A percentile compares a stretch with the other conserved stretches of the same genome.
Conservation (phyloP, 2,329 filamentous ascomycete genomes). For the Dactylellina leptospora region DNA sequence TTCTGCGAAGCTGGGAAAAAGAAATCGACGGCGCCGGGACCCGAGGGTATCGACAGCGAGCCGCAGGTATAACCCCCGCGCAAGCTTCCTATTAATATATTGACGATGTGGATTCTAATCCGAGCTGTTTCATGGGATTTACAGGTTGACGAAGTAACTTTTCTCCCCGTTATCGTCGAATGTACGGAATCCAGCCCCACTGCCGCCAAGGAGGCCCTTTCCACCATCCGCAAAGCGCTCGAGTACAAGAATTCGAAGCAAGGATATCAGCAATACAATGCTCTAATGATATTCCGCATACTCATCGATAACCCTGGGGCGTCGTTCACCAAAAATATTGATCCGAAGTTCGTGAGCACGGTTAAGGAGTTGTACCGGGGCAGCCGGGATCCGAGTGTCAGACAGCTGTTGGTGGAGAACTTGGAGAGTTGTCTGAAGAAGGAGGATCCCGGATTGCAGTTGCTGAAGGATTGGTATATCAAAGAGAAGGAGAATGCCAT, state of each 20-base stretch:
- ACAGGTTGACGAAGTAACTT: slow-evolving; percentile 87
- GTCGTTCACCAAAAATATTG: slow-evolving; percentile 89
- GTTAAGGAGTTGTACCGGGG: slow-evolving; percentile 78
- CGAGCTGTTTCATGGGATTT: not conserved
- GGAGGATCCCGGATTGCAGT: slow-evolving; percentile 75
- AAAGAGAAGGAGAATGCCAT: slow-evolving; percentile 55
- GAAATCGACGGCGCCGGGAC: slow-evolving; percentile 62
- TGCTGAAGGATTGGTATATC: slow-evolving; percentile 54
- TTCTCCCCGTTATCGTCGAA: slow-evolving; percentile 92
- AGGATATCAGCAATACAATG: slow-evolving; percentile 87
- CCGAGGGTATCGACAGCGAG: slow-evolving; percentile 44
- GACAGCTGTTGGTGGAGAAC: slow-evolving; percentile 87
- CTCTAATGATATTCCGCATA: slow-evolving; percentile 93
- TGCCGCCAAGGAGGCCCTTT: slow-evolving; percentile 82
- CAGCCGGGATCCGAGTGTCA: slow-evolving; percentile 77
- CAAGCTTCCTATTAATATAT: too few species aligned
- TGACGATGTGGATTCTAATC: too few species aligned
- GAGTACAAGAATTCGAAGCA: slow-evolving; percentile 69
- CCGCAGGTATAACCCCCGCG: slow-evolving; percentile 31
- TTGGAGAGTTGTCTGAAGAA: slow-evolving; percentile 72
- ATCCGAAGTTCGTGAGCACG: slow-evolving; percentile 80
- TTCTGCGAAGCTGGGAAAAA: slow-evolving; percentile 75
- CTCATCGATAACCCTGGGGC: slow-evolving; percentile 88
- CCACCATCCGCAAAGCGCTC: slow-evolving; percentile 82
- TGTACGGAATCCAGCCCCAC: slow-evolving; percentile 88